phyloP scores from a whole-genome alignment of 169 alveolate genomes.

The Fabrea salina region DNA sequence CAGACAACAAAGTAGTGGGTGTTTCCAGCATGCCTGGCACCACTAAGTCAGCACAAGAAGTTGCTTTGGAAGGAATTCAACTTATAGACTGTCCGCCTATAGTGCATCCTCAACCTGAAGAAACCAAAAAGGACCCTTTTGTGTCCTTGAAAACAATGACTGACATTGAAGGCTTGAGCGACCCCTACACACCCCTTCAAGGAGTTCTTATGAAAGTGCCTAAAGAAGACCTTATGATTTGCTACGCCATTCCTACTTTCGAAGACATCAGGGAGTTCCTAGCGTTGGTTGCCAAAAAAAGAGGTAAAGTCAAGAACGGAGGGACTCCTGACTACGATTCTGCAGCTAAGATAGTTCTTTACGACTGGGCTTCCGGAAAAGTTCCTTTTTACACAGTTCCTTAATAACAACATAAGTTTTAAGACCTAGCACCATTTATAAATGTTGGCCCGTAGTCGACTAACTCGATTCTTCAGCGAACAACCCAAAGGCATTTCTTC shows the following conservation, averaged over 20 bases:
- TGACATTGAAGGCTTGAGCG: conserved; percentile 84
- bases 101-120: conserved; percentile 78
- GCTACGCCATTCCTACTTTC: conserved; percentile 77
- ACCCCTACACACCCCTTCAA: conserved; percentile 85
- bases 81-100: conserved; percentile 92
- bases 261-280: conserved; percentile 56
- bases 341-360: conserved; percentile 85
- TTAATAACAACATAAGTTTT: no score
- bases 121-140: conserved; percentile 63
- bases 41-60: conserved; percentile 88
- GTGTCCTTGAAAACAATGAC: conserved; percentile 78
- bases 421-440: no score
- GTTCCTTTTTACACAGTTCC: no score
- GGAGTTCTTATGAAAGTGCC: conserved; percentile 73
- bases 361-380: conserved; percentile 86
- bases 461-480: no score
- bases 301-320: conserved; percentile 82
- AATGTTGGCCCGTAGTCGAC: no score
- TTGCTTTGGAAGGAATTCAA: conserved; percentile 82
- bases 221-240: conserved; percentile 68
- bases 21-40: conserved; percentile 90
- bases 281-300: conserved; percentile 56
- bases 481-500: no score
- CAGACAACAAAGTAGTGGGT: conserved; percentile 84
- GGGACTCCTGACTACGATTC: conserved; percentile 86